Percentiles rank a stretch among this genome's conserved stretches.
Evolutionary conservation across 352 stramenopile species (phyloP).

Genomic region (Phytophthora multivora): DNA sequence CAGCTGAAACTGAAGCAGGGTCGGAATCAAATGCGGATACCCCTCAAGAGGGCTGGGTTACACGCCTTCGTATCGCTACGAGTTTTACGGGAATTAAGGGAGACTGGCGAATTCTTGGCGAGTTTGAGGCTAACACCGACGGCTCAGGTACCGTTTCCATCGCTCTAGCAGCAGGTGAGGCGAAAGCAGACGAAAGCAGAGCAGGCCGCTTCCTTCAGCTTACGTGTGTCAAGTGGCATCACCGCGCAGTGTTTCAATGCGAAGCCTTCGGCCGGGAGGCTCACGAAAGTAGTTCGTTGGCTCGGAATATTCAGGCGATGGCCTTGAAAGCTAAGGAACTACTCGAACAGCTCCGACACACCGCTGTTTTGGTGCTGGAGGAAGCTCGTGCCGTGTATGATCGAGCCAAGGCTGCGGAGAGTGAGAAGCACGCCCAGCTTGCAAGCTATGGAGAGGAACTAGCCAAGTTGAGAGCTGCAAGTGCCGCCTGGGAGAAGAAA

Average conservation of each 20-base stretch:
- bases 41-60: constrained; percentile 56
- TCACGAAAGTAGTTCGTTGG: constrained; percentile 53
- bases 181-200: constrained; percentile 19
- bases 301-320: constrained; percentile 47
- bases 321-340: constrained; percentile 44
- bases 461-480: constrained; percentile 55
- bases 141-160: constrained; percentile 39
- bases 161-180: constrained; percentile 19
- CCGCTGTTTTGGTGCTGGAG: constrained; percentile 58
- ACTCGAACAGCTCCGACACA: constrained; percentile 59
- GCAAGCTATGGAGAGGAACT: constrained; percentile 76
- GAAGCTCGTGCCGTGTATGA: constrained; percentile 78
- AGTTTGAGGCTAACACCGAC: constrained; percentile 66
- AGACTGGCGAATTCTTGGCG: constrained; percentile 62
- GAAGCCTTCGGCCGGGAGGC: constrained; percentile 71
- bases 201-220: constrained; percentile 71
- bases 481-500: constrained; percentile 52
- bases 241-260: constrained; percentile 61
- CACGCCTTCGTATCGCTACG: constrained; percentile 55
- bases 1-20: background rate
- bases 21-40: constrained; percentile 3
- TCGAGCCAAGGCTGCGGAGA: constrained; percentile 71
- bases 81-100: constrained; percentile 57
- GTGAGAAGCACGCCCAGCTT: constrained; percentile 80
- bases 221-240: constrained; percentile 67